These are phyloP conservation scores for Pascua sp. DNA, from an alignment of 1,284 basidiomycete species.

Conservation along the genomic window DNA sequence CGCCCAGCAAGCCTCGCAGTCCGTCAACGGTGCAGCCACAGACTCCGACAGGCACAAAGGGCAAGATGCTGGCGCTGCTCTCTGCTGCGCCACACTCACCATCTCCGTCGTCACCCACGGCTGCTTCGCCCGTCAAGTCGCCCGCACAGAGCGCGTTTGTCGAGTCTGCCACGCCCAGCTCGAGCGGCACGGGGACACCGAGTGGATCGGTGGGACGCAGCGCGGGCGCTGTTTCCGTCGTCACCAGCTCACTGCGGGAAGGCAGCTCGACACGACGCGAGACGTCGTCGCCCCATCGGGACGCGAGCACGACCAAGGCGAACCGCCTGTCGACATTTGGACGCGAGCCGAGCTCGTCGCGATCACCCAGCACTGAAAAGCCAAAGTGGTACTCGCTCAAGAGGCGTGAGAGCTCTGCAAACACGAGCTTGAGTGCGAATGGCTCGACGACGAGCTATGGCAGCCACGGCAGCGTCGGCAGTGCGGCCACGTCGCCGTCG, in stretches of 20 bases:
- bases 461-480: no score
- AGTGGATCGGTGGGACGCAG: neutral
- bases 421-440: neutral
- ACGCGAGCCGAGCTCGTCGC: neutral
- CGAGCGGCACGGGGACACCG: neutral
- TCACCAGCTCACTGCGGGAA: neutral
- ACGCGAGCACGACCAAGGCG: neutral
- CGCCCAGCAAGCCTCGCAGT: no score
- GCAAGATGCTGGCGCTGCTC: no score
- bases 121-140: neutral
- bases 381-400: constrained; percentile 14
- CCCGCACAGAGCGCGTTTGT: no score
- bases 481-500: neutral
- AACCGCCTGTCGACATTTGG: constrained; percentile 1
- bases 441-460: no score
- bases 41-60: no score
- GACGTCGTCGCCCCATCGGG: no score
- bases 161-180: no score
- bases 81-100: no score
- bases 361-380: neutral
- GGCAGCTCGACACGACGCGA: no score
- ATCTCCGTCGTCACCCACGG: neutral
- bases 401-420: constrained; percentile 7
- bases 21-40: no score
- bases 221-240: neutral